phyloP scores from a whole-genome alignment of 2,329 filamentous ascomycete species.

The Fusarium sp. region DNA sequence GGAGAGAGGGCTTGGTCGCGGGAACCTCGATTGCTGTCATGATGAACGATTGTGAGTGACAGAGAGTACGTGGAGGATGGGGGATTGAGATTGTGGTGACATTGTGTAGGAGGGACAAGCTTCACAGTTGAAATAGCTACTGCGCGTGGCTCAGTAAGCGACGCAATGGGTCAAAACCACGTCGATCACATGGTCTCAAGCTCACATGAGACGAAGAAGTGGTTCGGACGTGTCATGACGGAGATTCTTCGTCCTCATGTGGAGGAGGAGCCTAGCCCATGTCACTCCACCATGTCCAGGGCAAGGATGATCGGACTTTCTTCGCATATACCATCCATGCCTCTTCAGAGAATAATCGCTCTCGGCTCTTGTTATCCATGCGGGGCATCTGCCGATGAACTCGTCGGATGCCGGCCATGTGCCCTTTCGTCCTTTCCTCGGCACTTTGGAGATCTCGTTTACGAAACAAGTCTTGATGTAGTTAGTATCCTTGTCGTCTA shows the following conservation, averaged over 20 bases:
- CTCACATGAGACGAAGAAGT: neutral
- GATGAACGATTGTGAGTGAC: neutral
- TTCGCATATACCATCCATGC: conserved; percentile 21
- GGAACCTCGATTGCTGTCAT: conserved; percentile 29
- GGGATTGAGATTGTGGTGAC: neutral
- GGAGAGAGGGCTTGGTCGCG: neutral
- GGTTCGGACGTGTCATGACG: conserved; percentile 4
- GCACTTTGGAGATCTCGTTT: conserved; percentile 1
- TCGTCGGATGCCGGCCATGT: neutral
- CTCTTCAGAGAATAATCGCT: neutral
- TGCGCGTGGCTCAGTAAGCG: neutral
- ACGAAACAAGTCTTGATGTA: neutral
- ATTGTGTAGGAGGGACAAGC: neutral
- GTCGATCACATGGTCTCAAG: neutral
- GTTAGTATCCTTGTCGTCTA: neutral
- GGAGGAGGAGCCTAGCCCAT: neutral
- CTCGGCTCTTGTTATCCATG: conserved; percentile 6
- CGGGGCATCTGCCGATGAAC: conserved; percentile 2
- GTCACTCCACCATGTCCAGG: neutral
- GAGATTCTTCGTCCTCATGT: conserved; percentile 5
- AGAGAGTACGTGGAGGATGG: neutral
- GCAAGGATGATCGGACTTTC: conserved; percentile 27
- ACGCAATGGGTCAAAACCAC: neutral
- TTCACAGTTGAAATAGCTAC: conserved; percentile 23
- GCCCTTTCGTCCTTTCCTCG: neutral